A percentile compares a stretch with the other conserved stretches of the same genome.
These are phyloP conservation scores for Saksenaea vasiformis DNA, from an alignment of 371 early-diverging fungal species.

Conservation along the genomic window DNA sequence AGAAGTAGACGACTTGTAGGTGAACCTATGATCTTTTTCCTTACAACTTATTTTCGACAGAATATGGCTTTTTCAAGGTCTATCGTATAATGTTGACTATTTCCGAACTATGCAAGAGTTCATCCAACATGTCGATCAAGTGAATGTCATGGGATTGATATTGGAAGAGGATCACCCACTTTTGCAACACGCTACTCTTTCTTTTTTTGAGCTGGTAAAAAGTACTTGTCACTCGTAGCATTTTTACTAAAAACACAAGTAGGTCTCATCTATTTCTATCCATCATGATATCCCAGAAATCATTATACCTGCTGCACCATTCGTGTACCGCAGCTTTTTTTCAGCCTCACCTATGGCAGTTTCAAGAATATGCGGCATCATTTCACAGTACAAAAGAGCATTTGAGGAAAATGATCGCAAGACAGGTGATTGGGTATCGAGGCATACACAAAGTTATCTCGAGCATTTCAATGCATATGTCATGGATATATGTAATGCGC, in stretches of 20 bases:
- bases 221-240: background rate
- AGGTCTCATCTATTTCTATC: conserved; percentile 38
- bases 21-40: background rate
- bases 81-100: conserved; percentile 54
- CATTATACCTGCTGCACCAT: conserved; percentile 52
- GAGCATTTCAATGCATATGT: conserved; percentile 59
- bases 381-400: conserved; percentile 47
- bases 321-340: conserved; percentile 56
- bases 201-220: conserved; percentile 57
- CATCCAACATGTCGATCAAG: conserved; percentile 49
- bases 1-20: conserved; percentile 39
- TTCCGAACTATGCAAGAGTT: conserved; percentile 49
- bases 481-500: conserved; percentile 57
- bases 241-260: background rate
- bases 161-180: conserved; percentile 49
- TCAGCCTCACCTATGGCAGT: conserved; percentile 54
- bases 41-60: conserved; percentile 19
- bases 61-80: conserved; percentile 43
- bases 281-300: conserved; percentile 52
- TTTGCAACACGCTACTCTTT: conserved; percentile 57
- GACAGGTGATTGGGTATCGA: conserved; percentile 30
- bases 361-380: conserved; percentile 58
- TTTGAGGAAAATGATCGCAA: conserved; percentile 40
- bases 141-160: conserved; percentile 40
- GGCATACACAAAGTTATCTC: conserved; percentile 48